Evolutionary conservation across 768 basidiomycete genomes (phyloP).

Genomic region (Lactarius sanguifluus): DNA sequence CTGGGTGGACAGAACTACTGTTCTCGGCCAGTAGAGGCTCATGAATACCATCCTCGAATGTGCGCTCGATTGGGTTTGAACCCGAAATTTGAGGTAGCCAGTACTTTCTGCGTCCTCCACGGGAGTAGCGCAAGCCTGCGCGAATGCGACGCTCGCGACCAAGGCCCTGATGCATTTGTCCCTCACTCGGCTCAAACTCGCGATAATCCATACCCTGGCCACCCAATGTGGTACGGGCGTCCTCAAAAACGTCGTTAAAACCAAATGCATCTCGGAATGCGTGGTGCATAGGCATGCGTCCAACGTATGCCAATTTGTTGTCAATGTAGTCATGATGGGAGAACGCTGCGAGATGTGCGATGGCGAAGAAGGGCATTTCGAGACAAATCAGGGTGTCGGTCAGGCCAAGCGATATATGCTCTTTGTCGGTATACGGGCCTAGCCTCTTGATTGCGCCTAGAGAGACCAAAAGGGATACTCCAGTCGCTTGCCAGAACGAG

Average conservation of each 20-base stretch:
- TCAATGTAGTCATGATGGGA: conserved; percentile 86
- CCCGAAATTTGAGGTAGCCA: conserved; percentile 79
- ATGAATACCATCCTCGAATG: conserved; percentile 55
- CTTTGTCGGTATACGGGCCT: conserved; percentile 83
- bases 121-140: conserved; percentile 88
- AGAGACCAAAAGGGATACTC: conserved; percentile 85
- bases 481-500: conserved; percentile 96
- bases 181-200: conserved; percentile 95
- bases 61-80: conserved; percentile 41
- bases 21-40: conserved; percentile 74
- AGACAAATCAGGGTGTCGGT: conserved; percentile 91
- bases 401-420: conserved; percentile 87
- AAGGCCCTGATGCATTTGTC: conserved; percentile 84
- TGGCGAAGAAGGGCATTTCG: conserved; percentile 97
- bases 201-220: conserved; percentile 95
- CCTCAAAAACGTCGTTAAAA: conserved; percentile 80
- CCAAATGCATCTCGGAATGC: conserved; percentile 91
- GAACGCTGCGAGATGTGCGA: conserved; percentile 95
- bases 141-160: conserved; percentile 85
- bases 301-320: conserved; percentile 59
- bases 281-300: conserved; percentile 85
- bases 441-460: conserved; percentile 71
- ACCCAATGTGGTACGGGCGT: conserved; percentile 74
- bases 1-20: conserved; percentile 61
- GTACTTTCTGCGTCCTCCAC: conserved; percentile 91